phyloP scores from a whole-genome alignment of 148 eudicot species.

The Persicaria maculosa region DNA sequence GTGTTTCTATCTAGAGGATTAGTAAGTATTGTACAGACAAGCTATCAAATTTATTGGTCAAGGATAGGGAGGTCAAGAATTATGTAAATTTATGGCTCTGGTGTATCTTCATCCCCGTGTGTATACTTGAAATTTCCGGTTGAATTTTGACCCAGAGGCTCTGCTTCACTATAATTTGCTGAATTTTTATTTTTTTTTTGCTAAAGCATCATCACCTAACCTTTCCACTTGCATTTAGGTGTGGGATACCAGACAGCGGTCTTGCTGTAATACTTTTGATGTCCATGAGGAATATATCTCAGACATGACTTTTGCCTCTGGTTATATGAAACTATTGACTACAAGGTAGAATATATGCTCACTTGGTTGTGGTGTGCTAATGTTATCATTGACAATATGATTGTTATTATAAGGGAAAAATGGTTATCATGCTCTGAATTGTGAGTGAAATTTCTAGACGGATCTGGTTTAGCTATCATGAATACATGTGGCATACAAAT shows the following conservation, averaged over 20 bases:
- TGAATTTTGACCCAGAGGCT: neutral
- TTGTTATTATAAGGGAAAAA: neutral
- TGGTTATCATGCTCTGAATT: slow-evolving; percentile 5
- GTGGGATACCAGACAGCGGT: slow-evolving; percentile 92
- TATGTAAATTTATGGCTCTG: neutral
- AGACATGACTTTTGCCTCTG: slow-evolving; percentile 78
- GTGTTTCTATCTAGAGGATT: neutral
- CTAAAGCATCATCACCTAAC: neutral
- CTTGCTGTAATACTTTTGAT: slow-evolving; percentile 61
- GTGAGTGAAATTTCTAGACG: neutral
- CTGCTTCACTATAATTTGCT: neutral
- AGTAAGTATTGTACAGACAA: neutral
- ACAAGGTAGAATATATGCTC: slow-evolving; percentile 51
- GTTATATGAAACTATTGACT: slow-evolving; percentile 64
- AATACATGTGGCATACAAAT: neutral
- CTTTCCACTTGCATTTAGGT: slow-evolving; percentile 32
- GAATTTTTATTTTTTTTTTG: neutral
- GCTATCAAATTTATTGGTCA: neutral
- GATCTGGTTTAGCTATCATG: neutral
- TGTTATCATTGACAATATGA: neutral
- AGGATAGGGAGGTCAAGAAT: neutral
- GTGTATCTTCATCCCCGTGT: neutral
- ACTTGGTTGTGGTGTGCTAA: neutral
- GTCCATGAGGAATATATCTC: slow-evolving; percentile 88
- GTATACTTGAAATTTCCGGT: neutral